Evolutionary conservation across 2,329 filamentous ascomycete species (phyloP), one percentile per base, ranked within the genome.

Genomic region (Pyrenochaeta sp.): DNA sequence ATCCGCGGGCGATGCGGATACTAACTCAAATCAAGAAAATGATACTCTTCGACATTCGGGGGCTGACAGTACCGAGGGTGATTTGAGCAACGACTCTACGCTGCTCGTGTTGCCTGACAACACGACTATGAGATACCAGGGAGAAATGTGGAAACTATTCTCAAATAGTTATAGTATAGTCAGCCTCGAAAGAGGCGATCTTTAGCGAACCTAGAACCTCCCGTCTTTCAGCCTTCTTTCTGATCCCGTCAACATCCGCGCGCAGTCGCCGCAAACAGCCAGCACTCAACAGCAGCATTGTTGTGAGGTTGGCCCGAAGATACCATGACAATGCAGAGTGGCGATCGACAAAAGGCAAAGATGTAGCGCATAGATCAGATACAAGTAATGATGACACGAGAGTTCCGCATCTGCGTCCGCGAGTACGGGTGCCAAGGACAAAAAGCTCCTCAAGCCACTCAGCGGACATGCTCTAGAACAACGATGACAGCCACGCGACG

Each of bases 391-490:
- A 36, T 36, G 31, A 33, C 31, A 36, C 33, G 7, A 7, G 4
- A n/a, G 17, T 36, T 7, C 37, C 37, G 45, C 29, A n/a, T 27
- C 20, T 43, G 37, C 30, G 14, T 49, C 46, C 30, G 46, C 37
- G 17, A 14, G 15, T 42, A 29, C 37, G 23, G 42, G 20, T 27
- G 37, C 46, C 37, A 49, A 49, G 46, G 39, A 23, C 11, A 23
- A 31, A 21, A 29, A 27, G 23, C 35, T 49, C 30, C 23, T 42
- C 33, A 55, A 49, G 44, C 56, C 49, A 43, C 46, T 50, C 49
- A 61, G 58, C 62, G 54, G 37, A 43, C 20, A 18, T 10, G 56
- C 60, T 66, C 58, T 64, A 56, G 53, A 63, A 43, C 12, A 17
- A 27, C 23, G 9, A 27, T 4, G 23, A 27, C 58, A 53, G 55